Conservation (phyloP, 225 moss, liverwort and hornwort species). For the Takakia lepidozioides region DNA sequence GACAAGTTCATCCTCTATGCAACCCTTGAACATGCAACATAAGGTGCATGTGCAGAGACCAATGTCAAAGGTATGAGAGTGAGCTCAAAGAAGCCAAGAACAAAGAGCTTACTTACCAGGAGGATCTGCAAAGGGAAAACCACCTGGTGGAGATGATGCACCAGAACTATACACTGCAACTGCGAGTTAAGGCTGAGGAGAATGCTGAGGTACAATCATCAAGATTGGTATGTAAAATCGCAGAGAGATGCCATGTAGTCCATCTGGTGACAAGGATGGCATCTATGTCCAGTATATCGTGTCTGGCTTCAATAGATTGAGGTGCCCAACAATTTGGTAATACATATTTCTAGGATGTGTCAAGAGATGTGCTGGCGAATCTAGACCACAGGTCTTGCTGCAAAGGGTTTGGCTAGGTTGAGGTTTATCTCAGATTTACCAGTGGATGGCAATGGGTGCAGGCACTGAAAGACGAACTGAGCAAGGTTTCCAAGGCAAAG, state of each 20-base stretch:
- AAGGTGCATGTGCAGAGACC: conserved; percentile 45
- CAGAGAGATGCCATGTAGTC: too few relatives aligned
- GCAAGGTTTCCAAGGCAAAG: conserved; percentile 23
- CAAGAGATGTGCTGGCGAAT: too few relatives aligned
- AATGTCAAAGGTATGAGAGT: conserved; percentile 61
- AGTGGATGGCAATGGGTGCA: conserved; percentile 7
- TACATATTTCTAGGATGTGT: too few relatives aligned
- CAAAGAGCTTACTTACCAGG: conserved; percentile 31
- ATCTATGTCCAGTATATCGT: too few relatives aligned
- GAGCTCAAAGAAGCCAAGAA: conserved; percentile 41
- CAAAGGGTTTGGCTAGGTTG: too few relatives aligned
- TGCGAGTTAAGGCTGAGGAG: conserved; percentile 41
- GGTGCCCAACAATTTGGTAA: background rate
- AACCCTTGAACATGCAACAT: too few relatives aligned
- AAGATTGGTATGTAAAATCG: too few relatives aligned
- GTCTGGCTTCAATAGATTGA: too few relatives aligned
- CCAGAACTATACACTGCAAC: conserved; percentile 50
- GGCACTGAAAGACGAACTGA: conserved; percentile 35
- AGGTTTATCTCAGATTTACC: too few relatives aligned
- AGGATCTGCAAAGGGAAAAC: conserved; percentile 30
- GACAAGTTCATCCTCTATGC: too few relatives aligned
- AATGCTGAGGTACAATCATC: conserved; percentile 34
- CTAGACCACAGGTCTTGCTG: too few relatives aligned
- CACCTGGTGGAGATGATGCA: conserved; percentile 48
- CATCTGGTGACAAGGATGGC: too few relatives aligned